These are phyloP conservation scores for Fusarium udum DNA, from an alignment of 2,329 filamentous ascomycete species.

Conservation along the genomic window DNA sequence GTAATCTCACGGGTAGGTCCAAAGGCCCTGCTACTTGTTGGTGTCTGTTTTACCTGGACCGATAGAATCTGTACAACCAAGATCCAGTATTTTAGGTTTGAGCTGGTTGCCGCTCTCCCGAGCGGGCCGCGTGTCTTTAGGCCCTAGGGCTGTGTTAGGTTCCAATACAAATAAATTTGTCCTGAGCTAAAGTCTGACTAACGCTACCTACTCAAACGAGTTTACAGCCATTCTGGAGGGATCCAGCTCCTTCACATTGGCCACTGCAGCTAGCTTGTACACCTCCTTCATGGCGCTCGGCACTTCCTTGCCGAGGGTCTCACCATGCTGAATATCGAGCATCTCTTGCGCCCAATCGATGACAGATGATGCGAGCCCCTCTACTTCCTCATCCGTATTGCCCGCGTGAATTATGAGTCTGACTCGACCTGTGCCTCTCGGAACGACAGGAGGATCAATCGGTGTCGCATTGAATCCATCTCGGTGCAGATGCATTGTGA, in stretches of 20 bases:
- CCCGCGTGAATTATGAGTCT: not conserved
- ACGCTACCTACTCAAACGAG: not conserved
- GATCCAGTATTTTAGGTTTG: too few relatives aligned
- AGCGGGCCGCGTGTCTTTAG: not conserved
- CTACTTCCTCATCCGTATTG: not conserved
- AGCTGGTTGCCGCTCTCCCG: not conserved
- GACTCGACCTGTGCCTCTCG: not conserved
- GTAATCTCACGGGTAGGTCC: too few relatives aligned
- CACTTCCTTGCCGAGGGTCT: not conserved
- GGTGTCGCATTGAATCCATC: not conserved
- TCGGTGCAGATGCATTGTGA: not conserved
- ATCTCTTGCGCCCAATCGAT: not conserved
- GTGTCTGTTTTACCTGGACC: too few relatives aligned
- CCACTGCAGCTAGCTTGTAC: not conserved
- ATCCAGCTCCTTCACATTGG: not conserved
- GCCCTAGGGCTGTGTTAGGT: too few relatives aligned
- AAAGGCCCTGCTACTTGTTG: too few relatives aligned
- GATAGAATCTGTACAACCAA: too few relatives aligned
- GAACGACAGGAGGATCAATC: not conserved
- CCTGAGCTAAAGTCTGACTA: not conserved
- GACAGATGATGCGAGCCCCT: not conserved
- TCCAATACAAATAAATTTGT: not conserved
- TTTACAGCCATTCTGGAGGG: not conserved
- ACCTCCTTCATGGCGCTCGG: not conserved
- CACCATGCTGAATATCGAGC: not conserved